phyloP scores from a whole-genome alignment of 768 basidiomycete genomes.

The Tephrocybe sp. region DNA sequence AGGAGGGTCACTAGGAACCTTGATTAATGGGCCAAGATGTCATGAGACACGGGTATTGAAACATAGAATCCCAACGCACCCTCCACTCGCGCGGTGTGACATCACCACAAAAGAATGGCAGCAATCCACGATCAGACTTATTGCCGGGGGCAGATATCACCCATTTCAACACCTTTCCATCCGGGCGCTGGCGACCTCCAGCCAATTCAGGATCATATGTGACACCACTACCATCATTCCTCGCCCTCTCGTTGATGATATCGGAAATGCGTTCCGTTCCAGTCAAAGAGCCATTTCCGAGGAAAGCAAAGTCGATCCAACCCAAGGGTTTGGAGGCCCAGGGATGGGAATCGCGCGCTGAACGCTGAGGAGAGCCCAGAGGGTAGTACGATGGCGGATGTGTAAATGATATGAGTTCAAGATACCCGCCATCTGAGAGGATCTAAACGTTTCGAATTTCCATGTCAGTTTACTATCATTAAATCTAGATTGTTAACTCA shows the following conservation, averaged over 20 bases:
- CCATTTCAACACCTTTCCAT: constrained; percentile 60
- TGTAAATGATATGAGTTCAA: constrained; percentile 70
- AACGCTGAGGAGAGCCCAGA: constrained; percentile 41
- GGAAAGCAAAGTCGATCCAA: constrained; percentile 68
- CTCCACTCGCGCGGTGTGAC: constrained; percentile 58
- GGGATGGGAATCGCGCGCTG: constrained; percentile 40
- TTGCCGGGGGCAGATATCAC: constrained; percentile 45
- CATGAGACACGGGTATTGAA: not conserved
- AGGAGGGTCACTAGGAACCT: constrained; percentile 51
- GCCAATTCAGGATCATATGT: constrained; percentile 42
- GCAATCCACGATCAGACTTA: constrained; percentile 25
- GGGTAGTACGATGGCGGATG: constrained; percentile 54
- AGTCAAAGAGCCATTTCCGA: constrained; percentile 45
- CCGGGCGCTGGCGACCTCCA: constrained; percentile 55
- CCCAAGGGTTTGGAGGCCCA: constrained; percentile 58
- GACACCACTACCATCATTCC: constrained; percentile 33
- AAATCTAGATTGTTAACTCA: constrained; percentile 32
- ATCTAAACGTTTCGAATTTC: constrained; percentile 30
- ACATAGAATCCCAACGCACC: constrained; percentile 35
- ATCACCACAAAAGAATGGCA: constrained; percentile 78
- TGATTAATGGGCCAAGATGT: not conserved
- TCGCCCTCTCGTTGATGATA: constrained; percentile 53
- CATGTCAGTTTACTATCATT: too few relatives aligned
- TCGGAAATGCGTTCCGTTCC: constrained; percentile 37
- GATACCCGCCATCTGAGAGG: constrained; percentile 55